Evolutionary conservation across 202 grass and related monocot species (phyloP).

Genomic region (Setaria viridis): DNA sequence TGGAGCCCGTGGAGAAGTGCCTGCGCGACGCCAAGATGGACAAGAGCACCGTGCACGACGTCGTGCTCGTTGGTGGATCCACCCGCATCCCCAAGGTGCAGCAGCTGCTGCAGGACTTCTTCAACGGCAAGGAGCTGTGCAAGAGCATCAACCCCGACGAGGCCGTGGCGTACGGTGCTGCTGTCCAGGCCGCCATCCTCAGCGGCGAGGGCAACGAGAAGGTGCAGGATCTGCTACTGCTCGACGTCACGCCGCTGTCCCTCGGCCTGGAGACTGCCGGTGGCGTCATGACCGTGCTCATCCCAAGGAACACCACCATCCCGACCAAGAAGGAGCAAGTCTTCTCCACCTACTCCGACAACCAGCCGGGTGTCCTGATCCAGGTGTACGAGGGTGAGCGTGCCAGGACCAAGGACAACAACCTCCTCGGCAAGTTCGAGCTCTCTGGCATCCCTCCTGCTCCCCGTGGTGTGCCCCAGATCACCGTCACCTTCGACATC

Average conservation of each 20-base stretch:
- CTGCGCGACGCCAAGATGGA: constrained; percentile 84
- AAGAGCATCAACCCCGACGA: constrained; percentile 96
- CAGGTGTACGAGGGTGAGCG: constrained; percentile 95
- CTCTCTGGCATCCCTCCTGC: constrained; percentile 85
- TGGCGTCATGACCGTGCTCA: constrained; percentile 75
- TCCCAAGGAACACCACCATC: constrained; percentile 85
- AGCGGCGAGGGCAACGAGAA: constrained; percentile 85
- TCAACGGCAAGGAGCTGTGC: constrained; percentile 90
- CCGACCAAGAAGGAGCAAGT: constrained; percentile 93
- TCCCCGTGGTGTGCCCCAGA: constrained; percentile 79
- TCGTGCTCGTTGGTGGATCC: constrained; percentile 81
- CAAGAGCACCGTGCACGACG: constrained; percentile 81
- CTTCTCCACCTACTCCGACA: constrained; percentile 91
- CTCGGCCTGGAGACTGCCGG: constrained; percentile 70
- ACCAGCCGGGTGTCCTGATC: constrained; percentile 83
- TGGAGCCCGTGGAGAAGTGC: constrained; percentile 91
- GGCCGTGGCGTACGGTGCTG: constrained; percentile 78
- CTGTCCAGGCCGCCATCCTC: constrained; percentile 86
- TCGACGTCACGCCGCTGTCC: constrained; percentile 75
- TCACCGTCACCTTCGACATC: constrained; percentile 87
- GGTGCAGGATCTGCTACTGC: constrained; percentile 78
- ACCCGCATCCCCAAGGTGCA: constrained; percentile 88
- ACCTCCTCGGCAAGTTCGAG: constrained; percentile 91
- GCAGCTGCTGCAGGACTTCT: constrained; percentile 87
- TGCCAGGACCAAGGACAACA: constrained; percentile 84